These are phyloP conservation scores for Alternaria sp. DNA, from an alignment of 2,329 filamentous ascomycete genomes.

Conservation along the genomic window DNA sequence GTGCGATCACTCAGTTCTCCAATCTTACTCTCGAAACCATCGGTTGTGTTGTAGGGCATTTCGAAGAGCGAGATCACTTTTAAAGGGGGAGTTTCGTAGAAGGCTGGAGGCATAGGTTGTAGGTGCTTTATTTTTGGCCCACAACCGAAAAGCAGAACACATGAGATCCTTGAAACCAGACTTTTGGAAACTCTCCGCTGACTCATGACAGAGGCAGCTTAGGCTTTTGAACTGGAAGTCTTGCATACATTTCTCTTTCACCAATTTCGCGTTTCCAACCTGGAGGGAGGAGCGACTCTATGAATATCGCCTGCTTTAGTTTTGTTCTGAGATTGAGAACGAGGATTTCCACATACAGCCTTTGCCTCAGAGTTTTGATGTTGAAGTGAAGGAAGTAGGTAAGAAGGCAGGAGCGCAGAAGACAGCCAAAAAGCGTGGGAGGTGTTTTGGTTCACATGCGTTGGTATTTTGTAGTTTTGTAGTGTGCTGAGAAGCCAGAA, in stretches of 20 bases:
- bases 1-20: neutral
- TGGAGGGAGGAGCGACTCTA: neutral
- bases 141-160: neutral
- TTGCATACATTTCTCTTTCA: fast-evolving
- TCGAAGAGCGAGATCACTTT: neutral
- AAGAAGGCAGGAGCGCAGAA: no score
- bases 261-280: fast-evolving
- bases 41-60: neutral
- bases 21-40: neutral
- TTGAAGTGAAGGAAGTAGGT: no score
- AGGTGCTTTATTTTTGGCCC: neutral
- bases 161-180: neutral
- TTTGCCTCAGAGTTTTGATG: no score
- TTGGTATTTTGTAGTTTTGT: no score
- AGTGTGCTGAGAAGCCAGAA: no score
- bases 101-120: neutral
- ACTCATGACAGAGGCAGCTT: neutral
- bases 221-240: neutral
- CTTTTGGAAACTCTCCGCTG: neutral
- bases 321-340: no score
- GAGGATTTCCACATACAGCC: no score
- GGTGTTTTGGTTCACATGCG: no score
- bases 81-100: neutral
- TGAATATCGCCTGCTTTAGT: no score
- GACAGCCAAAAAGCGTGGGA: no score